Evolutionary conservation across 768 basidiomycete species (phyloP).

Genomic region (Melanogaster broomeanus): DNA sequence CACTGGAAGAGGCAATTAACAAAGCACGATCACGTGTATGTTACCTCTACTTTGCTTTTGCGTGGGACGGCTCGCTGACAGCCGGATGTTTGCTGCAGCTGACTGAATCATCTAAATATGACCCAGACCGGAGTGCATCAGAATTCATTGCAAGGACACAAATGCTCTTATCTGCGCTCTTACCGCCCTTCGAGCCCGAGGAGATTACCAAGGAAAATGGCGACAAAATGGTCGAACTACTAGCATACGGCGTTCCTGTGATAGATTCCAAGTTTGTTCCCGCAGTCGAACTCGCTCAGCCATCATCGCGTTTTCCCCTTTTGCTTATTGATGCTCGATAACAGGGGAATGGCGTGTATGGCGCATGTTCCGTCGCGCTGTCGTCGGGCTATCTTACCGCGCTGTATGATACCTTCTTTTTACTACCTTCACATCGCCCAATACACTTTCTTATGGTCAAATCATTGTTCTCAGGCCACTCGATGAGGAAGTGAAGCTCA

Average conservation of each 20-base stretch:
- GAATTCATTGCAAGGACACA: conserved; percentile 60
- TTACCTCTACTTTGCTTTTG: background rate
- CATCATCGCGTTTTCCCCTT: conserved; percentile 74
- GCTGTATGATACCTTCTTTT: conserved; percentile 31
- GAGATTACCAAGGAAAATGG: conserved; percentile 24
- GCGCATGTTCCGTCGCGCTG: conserved; percentile 13
- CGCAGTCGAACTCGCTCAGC: conserved; percentile 65
- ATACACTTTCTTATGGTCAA: conserved; percentile 13
- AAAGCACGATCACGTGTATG: conserved; percentile 29
- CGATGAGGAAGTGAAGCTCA: background rate
- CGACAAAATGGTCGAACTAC: conserved; percentile 45
- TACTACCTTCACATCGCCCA: conserved; percentile 24
- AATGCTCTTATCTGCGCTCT: conserved; percentile 58
- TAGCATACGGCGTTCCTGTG: conserved; percentile 54
- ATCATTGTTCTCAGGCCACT: conserved; percentile 12
- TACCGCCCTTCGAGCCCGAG: conserved; percentile 40
- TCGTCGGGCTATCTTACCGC: conserved; percentile 18
- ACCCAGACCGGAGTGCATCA: conserved; percentile 31
- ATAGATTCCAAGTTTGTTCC: conserved; percentile 57
- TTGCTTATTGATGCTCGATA: conserved; percentile 54
- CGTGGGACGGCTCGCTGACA: conserved; percentile 1
- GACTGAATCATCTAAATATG: conserved; percentile 4
- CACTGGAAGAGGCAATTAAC: conserved; percentile 32
- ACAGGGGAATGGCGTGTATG: conserved; percentile 16
- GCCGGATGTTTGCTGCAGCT: conserved; percentile 15